These are phyloP conservation scores for Delitschia confertaspora DNA, from an alignment of 495 filamentous ascomycete species.

Conservation along the genomic window DNA sequence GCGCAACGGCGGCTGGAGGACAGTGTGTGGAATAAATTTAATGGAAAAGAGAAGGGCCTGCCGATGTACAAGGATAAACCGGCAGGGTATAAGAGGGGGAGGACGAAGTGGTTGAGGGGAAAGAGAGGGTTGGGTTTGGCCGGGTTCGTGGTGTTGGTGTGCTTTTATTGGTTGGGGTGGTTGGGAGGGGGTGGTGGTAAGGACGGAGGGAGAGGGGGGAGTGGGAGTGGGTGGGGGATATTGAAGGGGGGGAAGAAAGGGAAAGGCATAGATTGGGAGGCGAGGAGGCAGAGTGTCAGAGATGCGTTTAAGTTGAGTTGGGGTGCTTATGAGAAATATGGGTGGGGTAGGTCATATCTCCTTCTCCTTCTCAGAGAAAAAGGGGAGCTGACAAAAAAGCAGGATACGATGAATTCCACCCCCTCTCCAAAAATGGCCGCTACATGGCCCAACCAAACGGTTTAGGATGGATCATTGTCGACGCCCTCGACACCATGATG, in stretches of 20 bases:
- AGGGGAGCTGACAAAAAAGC: constrained; percentile 4
- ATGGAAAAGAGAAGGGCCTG: constrained; percentile 49
- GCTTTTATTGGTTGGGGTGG: constrained; percentile 51
- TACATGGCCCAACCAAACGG: constrained; percentile 70
- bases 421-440: constrained; percentile 64
- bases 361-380: background rate
- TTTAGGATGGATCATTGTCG: constrained; percentile 96
- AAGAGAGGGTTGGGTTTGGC: constrained; percentile 46
- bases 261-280: constrained; percentile 54
- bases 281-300: constrained; percentile 73
- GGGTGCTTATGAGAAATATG: constrained; percentile 85
- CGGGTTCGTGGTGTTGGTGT: constrained; percentile 41
- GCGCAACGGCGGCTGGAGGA: constrained; percentile 61
- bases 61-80: constrained; percentile 99
- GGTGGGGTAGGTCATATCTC: constrained; percentile 64
- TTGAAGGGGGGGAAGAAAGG: background rate
- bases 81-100: constrained; percentile 54
- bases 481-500: constrained; percentile 92
- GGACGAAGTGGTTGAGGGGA: constrained; percentile 35
- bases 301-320: constrained; percentile 85
- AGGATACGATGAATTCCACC: constrained; percentile 83
- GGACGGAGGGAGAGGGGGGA: background rate
- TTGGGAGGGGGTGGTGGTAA: background rate
- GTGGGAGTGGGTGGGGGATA: constrained; percentile 3
- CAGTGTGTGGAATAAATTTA: constrained; percentile 35